Evolutionary conservation across 768 basidiomycete genomes (phyloP), one percentile per base, ranked within the genome.

Genomic region (Mycena leptocephala): DNA sequence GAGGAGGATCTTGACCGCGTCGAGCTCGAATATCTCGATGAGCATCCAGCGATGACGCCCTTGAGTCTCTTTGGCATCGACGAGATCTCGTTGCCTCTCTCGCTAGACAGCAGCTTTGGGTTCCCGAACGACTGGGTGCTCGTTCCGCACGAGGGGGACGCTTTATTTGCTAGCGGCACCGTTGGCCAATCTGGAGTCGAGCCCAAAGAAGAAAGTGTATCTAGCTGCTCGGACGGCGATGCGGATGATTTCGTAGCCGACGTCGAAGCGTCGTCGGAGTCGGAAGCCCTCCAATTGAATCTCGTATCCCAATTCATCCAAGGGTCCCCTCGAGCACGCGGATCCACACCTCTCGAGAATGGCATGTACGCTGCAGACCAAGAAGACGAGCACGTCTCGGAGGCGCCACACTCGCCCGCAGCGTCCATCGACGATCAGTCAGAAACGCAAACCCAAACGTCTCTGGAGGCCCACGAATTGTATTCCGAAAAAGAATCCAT

Each of bases 1-100:
- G 28, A n/a, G n/a, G n/a, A 35, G 35, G 0, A 26, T 30, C 14
- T 26, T 16, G 48, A 61, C 6, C 7, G 22, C 28, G 33, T 18
- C 28, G 75, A 66, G 37, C 75, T 76, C 10, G 75, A 76, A 51
- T 71, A 76, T 53, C 33, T 71, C 5, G 65, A 71, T 35, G 75
- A 76, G 28, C 30, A 24, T 28, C 56, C 75, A 2, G 20, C 48
- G 16, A n/a, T 67, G 69, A 63, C 68, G 53, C 32, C 56, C 5
- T 9, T 32, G 24, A 55, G 62, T 13, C 1, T 26, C 46, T 24
- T 48, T 13, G 30, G 51, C 30, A 18, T 70, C 18, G 62, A 70
- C 24, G 55, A 56, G 41, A 62, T 69, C 39, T 69, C 74, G 39
- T 28, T 70, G 13, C 30, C 53, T 5, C 35, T 66, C 6, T 22